phyloP scores from a whole-genome alignment of 345 rosid genomes.

The Salix purpurea region DNA sequence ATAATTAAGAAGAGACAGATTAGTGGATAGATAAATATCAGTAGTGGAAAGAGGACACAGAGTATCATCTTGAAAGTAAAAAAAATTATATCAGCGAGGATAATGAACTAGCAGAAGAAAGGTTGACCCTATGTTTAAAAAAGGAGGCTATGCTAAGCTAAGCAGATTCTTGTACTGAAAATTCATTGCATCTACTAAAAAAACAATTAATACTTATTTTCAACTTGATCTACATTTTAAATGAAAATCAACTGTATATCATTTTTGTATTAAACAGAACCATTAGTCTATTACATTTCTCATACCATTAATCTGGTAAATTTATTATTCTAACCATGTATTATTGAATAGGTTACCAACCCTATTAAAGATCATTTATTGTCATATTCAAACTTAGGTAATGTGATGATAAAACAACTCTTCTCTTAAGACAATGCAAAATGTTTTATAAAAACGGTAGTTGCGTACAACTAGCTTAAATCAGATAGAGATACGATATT shows the following conservation, averaged over 20 bases:
- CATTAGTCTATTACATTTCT: neutral
- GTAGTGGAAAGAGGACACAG: slow-evolving; percentile 21
- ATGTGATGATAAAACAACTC: neutral
- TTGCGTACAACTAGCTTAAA: neutral
- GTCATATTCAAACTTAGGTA: neutral
- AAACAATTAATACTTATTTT: slow-evolving; percentile 7
- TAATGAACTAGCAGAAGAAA: neutral
- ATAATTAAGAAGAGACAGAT: slow-evolving; percentile 24
- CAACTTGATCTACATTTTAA: slow-evolving; percentile 9
- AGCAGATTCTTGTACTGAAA: slow-evolving; percentile 19
- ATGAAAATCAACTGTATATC: slow-evolving; percentile 1
- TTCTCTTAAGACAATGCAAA: neutral
- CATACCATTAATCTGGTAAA: neutral
- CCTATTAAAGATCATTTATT: slow-evolving; percentile 11
- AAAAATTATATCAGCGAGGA: neutral
- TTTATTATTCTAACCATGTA: neutral
- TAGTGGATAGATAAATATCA: slow-evolving; percentile 11
- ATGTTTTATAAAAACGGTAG: neutral
- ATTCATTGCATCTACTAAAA: neutral
- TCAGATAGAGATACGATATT: no score
- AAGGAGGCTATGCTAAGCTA: neutral
- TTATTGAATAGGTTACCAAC: slow-evolving; percentile 32
- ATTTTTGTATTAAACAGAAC: neutral
- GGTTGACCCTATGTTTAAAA: slow-evolving; percentile 12
- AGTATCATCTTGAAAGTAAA: slow-evolving; percentile 1